Evolutionary conservation across 768 basidiomycete genomes (phyloP), one percentile per base, ranked within the genome.

Genomic region (Mycena metata): DNA sequence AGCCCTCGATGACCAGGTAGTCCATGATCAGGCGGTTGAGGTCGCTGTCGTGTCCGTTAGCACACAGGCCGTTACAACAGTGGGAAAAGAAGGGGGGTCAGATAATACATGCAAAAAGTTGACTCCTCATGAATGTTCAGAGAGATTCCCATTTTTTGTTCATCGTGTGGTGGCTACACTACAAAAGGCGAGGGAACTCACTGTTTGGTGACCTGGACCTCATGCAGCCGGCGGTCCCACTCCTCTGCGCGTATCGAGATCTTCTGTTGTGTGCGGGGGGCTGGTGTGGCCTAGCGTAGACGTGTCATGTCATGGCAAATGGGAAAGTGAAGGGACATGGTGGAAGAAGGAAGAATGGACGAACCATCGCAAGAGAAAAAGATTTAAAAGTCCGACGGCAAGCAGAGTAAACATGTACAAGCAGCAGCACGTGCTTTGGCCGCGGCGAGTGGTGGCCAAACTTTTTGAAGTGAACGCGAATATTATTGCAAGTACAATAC

Each of bases 101-200:
- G 95, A 91, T 93, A 93, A 92, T 92, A 91, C 89, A 94, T 94
- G 90, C 90, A 90, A 88, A 83, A 78, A 85, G 85, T 87, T 81
- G 75, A 73, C 85, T 92, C 90, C 84, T 91, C 92, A 90, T 39
- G 83, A 71, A 75, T 77, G 79, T 75, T 95, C 96, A 91, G 97
- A 96, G 97, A 99, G 97, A 99, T 99, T 99, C 97, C 97, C 96
- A 98, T 85, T 91, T 79, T 79, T 86, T 81, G 83, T 78, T 93
- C 91, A 92, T 92, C 91, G 78, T 82, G 78, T 74, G 77, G 56
- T 23, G 60, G 56, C 49, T 57, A 15, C 11, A 10, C 15, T 39
- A 68, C 66, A 72, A 59, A 63, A 66, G 73, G 70, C 64, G 54
- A 59, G 16, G n/a, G n/a, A n/a, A 91, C 96, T 91, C 88, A 98